Conservation (phyloP, 305 asterid genomes). For the Nicotiana rustica region DNA sequence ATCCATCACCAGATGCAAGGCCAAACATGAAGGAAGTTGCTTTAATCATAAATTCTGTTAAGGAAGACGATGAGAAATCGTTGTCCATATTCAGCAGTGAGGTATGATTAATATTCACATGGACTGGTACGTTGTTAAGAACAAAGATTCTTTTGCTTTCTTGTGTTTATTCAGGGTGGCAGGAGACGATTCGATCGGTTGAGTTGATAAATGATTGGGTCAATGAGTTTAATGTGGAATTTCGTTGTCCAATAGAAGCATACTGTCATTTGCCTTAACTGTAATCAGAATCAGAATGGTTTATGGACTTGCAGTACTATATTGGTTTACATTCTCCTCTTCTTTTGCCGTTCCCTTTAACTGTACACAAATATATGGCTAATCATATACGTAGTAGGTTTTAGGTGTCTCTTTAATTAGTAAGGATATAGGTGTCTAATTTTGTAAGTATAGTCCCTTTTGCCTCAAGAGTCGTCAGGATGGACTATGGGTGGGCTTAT, state of each 20-base stretch:
- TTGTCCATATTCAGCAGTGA: slow-evolving; percentile 16
- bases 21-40: slow-evolving; percentile 64
- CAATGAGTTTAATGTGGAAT: no score
- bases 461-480: neutral
- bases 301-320: no score
- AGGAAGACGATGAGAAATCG: slow-evolving; percentile 64
- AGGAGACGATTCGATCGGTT: no score
- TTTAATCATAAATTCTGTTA: slow-evolving; percentile 52
- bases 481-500: no score
- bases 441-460: no score
- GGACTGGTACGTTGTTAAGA: neutral
- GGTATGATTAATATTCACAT: neutral
- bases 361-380: neutral
- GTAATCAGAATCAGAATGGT: no score
- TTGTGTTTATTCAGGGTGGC: neutral
- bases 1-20: slow-evolving; percentile 51
- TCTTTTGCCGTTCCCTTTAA: neutral
- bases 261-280: no score
- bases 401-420: neutral
- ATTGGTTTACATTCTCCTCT: no score
- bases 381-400: neutral
- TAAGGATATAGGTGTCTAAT: neutral
- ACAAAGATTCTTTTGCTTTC: neutral
- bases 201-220: no score
- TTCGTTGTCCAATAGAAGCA: no score